Conservation (phyloP, 805 yeast genomes). For the Novakomyces olei region DNA sequence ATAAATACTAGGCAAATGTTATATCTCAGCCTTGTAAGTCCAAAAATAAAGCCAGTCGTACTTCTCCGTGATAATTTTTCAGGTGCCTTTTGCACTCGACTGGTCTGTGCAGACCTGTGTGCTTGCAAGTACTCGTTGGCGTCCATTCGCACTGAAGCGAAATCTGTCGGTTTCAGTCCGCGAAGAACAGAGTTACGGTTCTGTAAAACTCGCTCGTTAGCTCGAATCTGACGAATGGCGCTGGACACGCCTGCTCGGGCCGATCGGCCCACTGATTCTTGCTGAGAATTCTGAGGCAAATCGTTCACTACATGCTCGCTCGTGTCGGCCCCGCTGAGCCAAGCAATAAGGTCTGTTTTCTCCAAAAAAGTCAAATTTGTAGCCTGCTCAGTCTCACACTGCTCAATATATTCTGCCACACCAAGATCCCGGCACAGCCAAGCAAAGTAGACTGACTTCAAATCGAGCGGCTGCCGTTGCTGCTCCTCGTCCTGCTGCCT, state of each 20-base stretch:
- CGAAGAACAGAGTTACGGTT: slow-evolving; percentile 22
- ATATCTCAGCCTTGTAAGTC: no score
- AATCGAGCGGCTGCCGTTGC: slow-evolving; percentile 16
- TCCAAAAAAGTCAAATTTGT: slow-evolving; percentile 62
- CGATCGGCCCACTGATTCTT: no score
- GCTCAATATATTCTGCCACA: slow-evolving; percentile 61
- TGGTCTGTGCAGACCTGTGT: no score
- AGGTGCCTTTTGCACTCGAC: no score
- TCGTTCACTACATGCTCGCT: slow-evolving; percentile 12
- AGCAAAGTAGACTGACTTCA: slow-evolving; percentile 48
- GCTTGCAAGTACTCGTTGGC: slow-evolving; percentile 8
- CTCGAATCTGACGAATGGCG: no score
- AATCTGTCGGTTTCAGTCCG: slow-evolving; percentile 15
- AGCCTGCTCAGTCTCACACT: slow-evolving; percentile 41
- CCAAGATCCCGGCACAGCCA: slow-evolving; percentile 55
- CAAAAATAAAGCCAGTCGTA: no score
- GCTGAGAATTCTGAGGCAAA: no score
- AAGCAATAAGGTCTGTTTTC: slow-evolving; percentile 60
- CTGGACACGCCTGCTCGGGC: no score
- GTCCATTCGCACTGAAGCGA: slow-evolving; percentile 1
- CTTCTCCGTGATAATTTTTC: no score
- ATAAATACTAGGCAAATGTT: no score
- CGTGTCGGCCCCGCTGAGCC: slow-evolving; percentile 51
- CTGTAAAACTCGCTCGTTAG: slow-evolving; percentile 20
- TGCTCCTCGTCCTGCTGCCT: no score